phyloP scores from a whole-genome alignment of 257 asterid genomes.

The Parsonsia alboflavescens region DNA sequence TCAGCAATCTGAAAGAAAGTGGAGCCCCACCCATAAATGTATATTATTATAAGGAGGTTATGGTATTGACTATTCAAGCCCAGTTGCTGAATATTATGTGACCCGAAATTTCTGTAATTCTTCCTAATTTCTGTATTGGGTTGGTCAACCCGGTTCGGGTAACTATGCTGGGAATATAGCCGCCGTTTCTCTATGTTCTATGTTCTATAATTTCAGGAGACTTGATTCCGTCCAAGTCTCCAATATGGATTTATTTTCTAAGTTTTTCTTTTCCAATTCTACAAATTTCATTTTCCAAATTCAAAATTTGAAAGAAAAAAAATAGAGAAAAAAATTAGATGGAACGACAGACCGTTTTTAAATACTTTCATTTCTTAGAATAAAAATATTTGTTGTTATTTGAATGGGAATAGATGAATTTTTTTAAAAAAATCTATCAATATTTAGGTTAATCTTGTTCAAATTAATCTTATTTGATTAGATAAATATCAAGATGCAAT shows the following conservation, averaged over 20 bases:
- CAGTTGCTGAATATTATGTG: conserved; percentile 25
- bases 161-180: neutral
- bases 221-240: neutral
- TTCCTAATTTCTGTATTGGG: conserved; percentile 1
- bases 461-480: too few relatives aligned
- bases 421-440: too few relatives aligned
- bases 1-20: neutral
- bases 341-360: too few relatives aligned
- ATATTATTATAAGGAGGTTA: conserved; percentile 6
- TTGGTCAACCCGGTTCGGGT: conserved; percentile 19
- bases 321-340: too few relatives aligned
- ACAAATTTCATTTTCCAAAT: neutral
- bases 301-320: too few relatives aligned
- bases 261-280: neutral
- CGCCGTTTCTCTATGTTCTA: neutral
- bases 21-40: conserved; percentile 1
- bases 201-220: neutral
- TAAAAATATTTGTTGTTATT: too few relatives aligned
- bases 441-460: too few relatives aligned
- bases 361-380: too few relatives aligned
- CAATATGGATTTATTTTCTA: neutral
- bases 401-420: too few relatives aligned
- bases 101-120: conserved; percentile 13
- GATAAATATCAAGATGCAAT: too few relatives aligned
- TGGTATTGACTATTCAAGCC: conserved; percentile 31